Percentiles rank a stretch among this genome's conserved stretches.
These are phyloP conservation scores for Neobulgaria alba DNA, from an alignment of 2,329 filamentous ascomycete species.

Conservation along the genomic window DNA sequence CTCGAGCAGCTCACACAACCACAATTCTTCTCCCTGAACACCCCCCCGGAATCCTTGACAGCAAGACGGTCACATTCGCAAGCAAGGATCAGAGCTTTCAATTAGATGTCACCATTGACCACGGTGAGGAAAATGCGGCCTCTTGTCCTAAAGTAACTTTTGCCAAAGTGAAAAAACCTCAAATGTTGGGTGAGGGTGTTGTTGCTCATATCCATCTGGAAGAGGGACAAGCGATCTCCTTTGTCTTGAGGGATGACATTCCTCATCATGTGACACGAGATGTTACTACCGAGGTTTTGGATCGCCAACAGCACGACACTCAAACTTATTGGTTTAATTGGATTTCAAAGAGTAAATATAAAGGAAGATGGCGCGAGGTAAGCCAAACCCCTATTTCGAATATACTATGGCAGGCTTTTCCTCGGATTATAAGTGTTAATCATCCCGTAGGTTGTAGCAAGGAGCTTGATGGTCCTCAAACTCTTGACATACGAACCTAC, in stretches of 20 bases:
- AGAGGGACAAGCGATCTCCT: slow-evolving; percentile 62
- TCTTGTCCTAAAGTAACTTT: slow-evolving; percentile 47
- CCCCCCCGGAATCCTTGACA: slow-evolving; percentile 33
- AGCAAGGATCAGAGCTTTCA: slow-evolving; percentile 52
- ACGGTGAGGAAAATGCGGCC: slow-evolving; percentile 39
- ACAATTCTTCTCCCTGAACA: slow-evolving; percentile 41
- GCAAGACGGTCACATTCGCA: slow-evolving; percentile 56
- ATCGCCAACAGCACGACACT: slow-evolving; percentile 58
- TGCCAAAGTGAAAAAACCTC: slow-evolving; percentile 40
- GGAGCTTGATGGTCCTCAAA: slow-evolving; percentile 67
- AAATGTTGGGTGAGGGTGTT: slow-evolving; percentile 53
- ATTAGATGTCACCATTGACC: slow-evolving; percentile 59
- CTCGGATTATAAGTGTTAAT: neutral
- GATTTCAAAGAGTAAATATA: slow-evolving; percentile 62
- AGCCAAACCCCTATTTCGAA: too few relatives aligned
- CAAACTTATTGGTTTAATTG: slow-evolving; percentile 67
- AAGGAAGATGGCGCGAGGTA: slow-evolving; percentile 59
- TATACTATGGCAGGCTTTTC: too few relatives aligned
- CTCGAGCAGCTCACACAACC: slow-evolving; percentile 51
- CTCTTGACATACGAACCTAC: slow-evolving; percentile 72
- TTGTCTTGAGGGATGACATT: slow-evolving; percentile 57
- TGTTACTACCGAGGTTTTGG: slow-evolving; percentile 50
- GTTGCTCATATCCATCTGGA: slow-evolving; percentile 48
- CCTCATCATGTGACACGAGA: slow-evolving; percentile 46
- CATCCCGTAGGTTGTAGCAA: slow-evolving; percentile 42